Base-by-base conservation (phyloP, 441 rosid species). In the Geranium incanum region DNA sequence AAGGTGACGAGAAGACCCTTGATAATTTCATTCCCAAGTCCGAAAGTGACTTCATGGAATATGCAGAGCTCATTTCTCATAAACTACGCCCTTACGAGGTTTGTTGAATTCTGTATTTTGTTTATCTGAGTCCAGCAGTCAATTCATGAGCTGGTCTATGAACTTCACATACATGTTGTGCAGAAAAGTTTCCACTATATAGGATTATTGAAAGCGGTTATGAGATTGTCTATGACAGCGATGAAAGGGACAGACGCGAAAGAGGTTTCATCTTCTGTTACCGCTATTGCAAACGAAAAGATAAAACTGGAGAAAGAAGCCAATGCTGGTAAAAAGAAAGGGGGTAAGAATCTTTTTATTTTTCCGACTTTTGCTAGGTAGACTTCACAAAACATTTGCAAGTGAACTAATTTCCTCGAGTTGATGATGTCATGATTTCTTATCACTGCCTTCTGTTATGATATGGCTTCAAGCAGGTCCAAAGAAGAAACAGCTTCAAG, bases 141-240 rank as follows among this genome's bases (percentile, higher is more conserved):
- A 70, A 50, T 15, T 48, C 5, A 52, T 12, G 28, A 28, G 12
- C 23, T 39, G 45, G 70, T 79, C 65, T 7, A 77, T 21, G 21
- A 19, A 12, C 74, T 41, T 2, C 70, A 1, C 55, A 67, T 71
- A 68, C 33, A 68, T 50, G 3, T 41, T 57, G 36, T 81, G 84
- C 93, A 91, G 98, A 91, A 91, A 88, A 89, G 93, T 70, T 93
- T 38, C 76, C 93, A 91, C 77, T 91, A 88, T 76, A 85, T 84
- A 21, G 79, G 80, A 12, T 79, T 93, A 37, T 91, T 93, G 19
- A 93, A 91, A 85, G 75, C 74, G n/a, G 75, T 76, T 1, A 76
- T 71, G 72, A 76, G 79, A 68, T 65, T 50, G 19, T 72, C 79
- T 8, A 72, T 76, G 79, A 68, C 70, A 4, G 5, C 70, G 5